Evolutionary conservation across 2,329 filamentous ascomycete genomes (phyloP).

Genomic region (Aspergillus sp.): DNA sequence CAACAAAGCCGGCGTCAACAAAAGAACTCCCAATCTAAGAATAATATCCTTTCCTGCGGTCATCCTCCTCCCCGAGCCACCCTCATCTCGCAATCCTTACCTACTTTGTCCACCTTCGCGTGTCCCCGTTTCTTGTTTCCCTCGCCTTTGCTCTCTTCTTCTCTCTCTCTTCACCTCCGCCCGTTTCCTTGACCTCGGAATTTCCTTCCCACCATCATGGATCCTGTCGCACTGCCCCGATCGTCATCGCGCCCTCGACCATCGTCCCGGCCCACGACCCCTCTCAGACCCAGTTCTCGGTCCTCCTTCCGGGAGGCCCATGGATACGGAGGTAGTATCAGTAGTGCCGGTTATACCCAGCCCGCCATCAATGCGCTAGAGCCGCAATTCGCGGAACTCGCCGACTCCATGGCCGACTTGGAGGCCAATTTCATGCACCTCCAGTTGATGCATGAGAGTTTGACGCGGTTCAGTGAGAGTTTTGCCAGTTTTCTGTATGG

Average conservation of each 20-base stretch:
- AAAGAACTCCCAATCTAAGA: neutral
- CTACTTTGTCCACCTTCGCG: neutral
- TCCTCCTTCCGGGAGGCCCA: constrained; percentile 81
- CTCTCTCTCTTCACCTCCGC: neutral
- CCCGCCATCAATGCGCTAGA: constrained; percentile 77
- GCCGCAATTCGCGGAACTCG: constrained; percentile 87
- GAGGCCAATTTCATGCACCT: constrained; percentile 98
- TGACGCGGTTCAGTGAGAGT: constrained; percentile 90
- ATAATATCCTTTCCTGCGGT: too few species aligned
- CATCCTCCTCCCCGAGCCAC: neutral
- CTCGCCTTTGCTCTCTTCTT: neutral
- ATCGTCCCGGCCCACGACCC: constrained; percentile 80
- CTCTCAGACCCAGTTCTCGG: constrained; percentile 83
- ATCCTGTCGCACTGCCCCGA: constrained; percentile 31
- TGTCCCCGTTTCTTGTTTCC: neutral
- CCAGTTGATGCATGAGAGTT: constrained; percentile 92
- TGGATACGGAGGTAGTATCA: constrained; percentile 45
- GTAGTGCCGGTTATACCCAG: constrained; percentile 42
- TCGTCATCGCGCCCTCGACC: constrained; percentile 63
- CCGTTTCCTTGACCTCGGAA: neutral
- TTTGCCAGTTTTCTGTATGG: constrained; percentile 96
- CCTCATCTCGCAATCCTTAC: neutral
- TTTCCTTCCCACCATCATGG: constrained; percentile 23
- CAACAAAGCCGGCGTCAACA: neutral
- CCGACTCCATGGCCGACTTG: constrained; percentile 90